Conservation (phyloP, 2,329 filamentous ascomycete genomes). For the Coleophoma cylindrospora region DNA sequence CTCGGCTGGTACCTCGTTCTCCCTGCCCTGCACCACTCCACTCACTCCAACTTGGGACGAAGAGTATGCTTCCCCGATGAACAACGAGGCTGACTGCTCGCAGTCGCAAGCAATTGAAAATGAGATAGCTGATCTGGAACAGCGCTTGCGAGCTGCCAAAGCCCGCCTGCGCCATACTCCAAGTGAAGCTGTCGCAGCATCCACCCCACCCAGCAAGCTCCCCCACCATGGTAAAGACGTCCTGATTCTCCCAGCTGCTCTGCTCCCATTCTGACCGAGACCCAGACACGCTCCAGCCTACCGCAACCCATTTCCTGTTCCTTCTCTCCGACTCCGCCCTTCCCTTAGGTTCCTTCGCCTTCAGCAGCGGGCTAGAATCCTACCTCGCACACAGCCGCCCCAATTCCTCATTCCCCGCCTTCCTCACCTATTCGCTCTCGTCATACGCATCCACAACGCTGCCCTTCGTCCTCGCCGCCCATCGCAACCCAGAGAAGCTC, state of each 20-base stretch:
- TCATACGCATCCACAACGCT: slow-evolving; percentile 69
- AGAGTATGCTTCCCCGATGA: slow-evolving; percentile 17
- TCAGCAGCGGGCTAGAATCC: slow-evolving; percentile 77
- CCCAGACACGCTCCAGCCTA: slow-evolving; percentile 14
- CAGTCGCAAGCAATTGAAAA: slow-evolving; percentile 30
- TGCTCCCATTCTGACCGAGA: slow-evolving; percentile 1
- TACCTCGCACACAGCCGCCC: slow-evolving; percentile 65
- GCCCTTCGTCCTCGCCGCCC: slow-evolving; percentile 68
- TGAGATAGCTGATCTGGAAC: slow-evolving; percentile 56
- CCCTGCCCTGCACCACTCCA: background rate
- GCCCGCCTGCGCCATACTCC: slow-evolving; percentile 29
- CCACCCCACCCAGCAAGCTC: slow-evolving; percentile 8
- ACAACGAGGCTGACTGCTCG: slow-evolving; percentile 11
- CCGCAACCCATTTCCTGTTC: slow-evolving; percentile 59
- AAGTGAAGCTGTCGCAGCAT: slow-evolving; percentile 19
- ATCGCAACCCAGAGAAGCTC: slow-evolving; percentile 48
- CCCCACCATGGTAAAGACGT: slow-evolving; percentile 9
- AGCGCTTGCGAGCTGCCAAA: slow-evolving; percentile 33
- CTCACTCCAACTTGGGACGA: background rate
- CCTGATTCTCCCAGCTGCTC: too few relatives aligned
- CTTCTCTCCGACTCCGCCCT: slow-evolving; percentile 78
- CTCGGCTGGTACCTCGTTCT: too few relatives aligned
- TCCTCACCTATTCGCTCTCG: slow-evolving; percentile 65
- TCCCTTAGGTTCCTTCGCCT: slow-evolving; percentile 81
- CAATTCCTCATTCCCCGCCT: slow-evolving; percentile 50